Evolutionary conservation across 2,329 filamentous ascomycete genomes (phyloP).

Genomic region (Lachnellula subtilissima): DNA sequence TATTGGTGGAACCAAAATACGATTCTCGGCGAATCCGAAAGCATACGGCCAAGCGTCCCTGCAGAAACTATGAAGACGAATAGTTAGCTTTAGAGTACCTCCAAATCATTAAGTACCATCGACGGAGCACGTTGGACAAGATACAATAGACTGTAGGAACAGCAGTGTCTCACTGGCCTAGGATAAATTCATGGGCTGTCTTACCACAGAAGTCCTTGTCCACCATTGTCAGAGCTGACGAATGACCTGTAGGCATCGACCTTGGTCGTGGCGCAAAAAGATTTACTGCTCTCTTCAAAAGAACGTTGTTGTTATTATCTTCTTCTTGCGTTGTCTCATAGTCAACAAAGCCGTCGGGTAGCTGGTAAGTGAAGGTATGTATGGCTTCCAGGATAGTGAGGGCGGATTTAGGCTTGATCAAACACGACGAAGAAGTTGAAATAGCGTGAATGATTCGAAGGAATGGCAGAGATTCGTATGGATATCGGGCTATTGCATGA

Average conservation of each 20-base stretch:
- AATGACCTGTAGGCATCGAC: slow-evolving; percentile 4
- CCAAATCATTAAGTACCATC: too few relatives aligned
- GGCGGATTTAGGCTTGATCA: slow-evolving; percentile 42
- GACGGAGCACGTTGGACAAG: too few relatives aligned
- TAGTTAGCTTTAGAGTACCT: too few relatives aligned
- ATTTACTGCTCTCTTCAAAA: slow-evolving; percentile 58
- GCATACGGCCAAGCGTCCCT: slow-evolving; percentile 65
- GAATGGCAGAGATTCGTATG: slow-evolving; percentile 79
- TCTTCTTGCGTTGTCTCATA: slow-evolving; percentile 81
- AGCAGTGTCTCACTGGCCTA: too few relatives aligned
- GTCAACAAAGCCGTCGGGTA: slow-evolving; percentile 66
- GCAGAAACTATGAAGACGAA: slow-evolving; percentile 54
- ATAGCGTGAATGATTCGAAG: slow-evolving; percentile 66
- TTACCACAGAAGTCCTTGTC: slow-evolving; percentile 30
- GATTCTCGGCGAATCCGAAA: slow-evolving; percentile 74
- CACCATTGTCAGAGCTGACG: slow-evolving; percentile 26
- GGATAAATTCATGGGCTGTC: too few relatives aligned
- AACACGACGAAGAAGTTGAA: slow-evolving; percentile 41
- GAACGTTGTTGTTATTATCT: slow-evolving; percentile 75
- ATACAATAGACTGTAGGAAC: too few relatives aligned
- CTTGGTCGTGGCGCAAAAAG: slow-evolving; percentile 49
- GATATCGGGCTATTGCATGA: slow-evolving; percentile 69
- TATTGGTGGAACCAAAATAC: slow-evolving; percentile 71
- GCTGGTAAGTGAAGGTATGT: slow-evolving; percentile 68
- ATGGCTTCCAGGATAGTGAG: slow-evolving; percentile 63